phyloP scores from a whole-genome alignment of 352 stramenopile species.

The Globisporangium sylvaticum region DNA sequence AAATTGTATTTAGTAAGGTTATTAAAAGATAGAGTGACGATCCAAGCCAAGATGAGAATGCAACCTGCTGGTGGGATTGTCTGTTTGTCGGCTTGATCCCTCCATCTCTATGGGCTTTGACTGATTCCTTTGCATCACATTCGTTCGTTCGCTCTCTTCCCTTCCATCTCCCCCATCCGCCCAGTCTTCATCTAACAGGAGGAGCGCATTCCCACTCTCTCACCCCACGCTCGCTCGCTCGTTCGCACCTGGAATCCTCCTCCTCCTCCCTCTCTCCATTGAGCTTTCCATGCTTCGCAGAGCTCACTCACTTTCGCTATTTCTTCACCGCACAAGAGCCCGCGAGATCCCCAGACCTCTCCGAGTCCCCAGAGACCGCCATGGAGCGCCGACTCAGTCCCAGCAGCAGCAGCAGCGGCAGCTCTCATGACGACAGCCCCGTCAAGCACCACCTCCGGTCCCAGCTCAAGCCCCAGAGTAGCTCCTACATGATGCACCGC shows the following conservation, averaged over 20 bases:
- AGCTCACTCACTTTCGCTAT: constrained; percentile 10
- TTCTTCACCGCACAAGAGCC: neutral
- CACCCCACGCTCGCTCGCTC: constrained; percentile 1
- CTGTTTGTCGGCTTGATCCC: neutral
- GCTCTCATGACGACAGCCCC: neutral
- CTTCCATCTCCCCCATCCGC: constrained; percentile 2
- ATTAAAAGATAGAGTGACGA: no score
- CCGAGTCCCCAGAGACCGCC: neutral
- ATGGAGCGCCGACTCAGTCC: constrained; percentile 5
- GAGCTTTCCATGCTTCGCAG: neutral
- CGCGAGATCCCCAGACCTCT: neutral
- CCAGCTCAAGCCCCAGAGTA: neutral
- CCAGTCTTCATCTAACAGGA: constrained; percentile 16
- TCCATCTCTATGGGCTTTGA: neutral
- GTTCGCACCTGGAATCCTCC: neutral
- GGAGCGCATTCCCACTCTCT: constrained; percentile 6
- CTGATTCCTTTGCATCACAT: neutral
- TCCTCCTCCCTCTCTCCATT: neutral
- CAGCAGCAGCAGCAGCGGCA: neutral
- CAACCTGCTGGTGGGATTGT: neutral
- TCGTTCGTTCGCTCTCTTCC: constrained; percentile 1
- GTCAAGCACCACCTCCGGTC: neutral
- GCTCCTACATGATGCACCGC: neutral
- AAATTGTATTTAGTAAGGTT: no score
- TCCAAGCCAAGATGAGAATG: no score